Base-by-base conservation (phyloP, 768 basidiomycete species). In the Russula emetica region DNA sequence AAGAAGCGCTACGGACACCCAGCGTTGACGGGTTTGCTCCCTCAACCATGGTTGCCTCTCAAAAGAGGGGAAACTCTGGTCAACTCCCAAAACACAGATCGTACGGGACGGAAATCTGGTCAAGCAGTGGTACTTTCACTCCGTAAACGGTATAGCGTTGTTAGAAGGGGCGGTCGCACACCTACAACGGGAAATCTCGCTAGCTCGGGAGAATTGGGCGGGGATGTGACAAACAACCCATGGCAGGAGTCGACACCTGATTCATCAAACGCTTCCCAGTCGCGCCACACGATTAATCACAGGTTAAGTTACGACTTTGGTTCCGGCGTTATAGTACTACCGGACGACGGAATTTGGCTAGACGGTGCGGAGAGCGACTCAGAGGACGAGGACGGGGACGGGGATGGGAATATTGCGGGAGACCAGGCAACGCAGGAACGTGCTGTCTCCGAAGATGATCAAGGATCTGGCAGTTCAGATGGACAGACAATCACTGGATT, bases 1-100 rank as follows among this genome's bases (percentile, higher is more conserved):
- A 93, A 95, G 73, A 79, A 91, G 55, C 86, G 95, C 47, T 98
- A 98, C 69, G 94, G 92, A 0, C 96, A 98, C 72, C 96, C 96
- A 4, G 96, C 94, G 1, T 80, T 98, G 24, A 92, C 88, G n/a
- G 96, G 96, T 2, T 83, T 90, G 5, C 82, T 98, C 0, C 96
- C 96, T 2, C 85, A 88, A 62, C 95, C 96, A 0, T 98, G 96
- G 96, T 82, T 98, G 3, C 95, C 95, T 1, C 76, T 94, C 57
- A 92, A 91, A 77, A 91, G 87, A 71, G 88, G 86, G 0, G 88
- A 93, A 70, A 82, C 82, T 0, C 80, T 90, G 2, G 84, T 86
- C 24, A 93, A 92, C 67, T 76, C 79, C 34, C 75, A 80, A 58
- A 72, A 78, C 52, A 51, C 69, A 51, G 70, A 70, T 22, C 76